A percentile compares a stretch with the other conserved stretches of the same genome.
Evolutionary conservation across 2,329 filamentous ascomycete species (phyloP).

Genomic region (Paramyrothecium sp.): DNA sequence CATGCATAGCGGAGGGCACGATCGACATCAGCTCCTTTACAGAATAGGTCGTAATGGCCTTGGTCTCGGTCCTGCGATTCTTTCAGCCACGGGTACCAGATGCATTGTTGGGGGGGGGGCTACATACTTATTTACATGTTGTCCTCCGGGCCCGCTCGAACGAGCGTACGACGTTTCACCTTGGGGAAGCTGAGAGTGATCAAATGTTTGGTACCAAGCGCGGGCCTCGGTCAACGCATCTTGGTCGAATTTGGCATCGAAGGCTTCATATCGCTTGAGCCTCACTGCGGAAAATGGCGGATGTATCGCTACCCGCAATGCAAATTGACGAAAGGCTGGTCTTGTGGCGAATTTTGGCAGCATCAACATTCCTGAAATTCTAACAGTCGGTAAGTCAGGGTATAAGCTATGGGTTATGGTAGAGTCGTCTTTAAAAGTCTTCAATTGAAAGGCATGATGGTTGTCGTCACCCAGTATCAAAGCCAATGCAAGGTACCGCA

Average conservation of each 20-base stretch:
- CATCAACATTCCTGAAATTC: neutral
- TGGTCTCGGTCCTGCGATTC: conserved; percentile 53
- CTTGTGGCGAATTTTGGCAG: neutral
- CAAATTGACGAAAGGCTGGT: neutral
- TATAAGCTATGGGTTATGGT: no score
- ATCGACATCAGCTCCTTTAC: conserved; percentile 42
- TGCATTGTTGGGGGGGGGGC: conserved; percentile 26
- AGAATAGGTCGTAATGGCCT: conserved; percentile 54
- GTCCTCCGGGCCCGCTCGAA: conserved; percentile 61
- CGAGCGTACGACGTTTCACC: conserved; percentile 54
- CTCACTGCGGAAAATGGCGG: conserved; percentile 8
- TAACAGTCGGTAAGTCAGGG: no score
- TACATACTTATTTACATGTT: conserved; percentile 61
- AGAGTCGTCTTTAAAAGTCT: no score
- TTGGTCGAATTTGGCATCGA: conserved; percentile 47
- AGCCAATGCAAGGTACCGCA: no score
- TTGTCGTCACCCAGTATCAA: no score
- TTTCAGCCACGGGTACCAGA: conserved; percentile 40
- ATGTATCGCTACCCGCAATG: conserved; percentile 1
- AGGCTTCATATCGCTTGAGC: conserved; percentile 42
- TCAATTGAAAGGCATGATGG: no score
- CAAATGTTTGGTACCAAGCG: conserved; percentile 48
- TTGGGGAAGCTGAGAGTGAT: conserved; percentile 41
- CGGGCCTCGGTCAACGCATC: conserved; percentile 51
- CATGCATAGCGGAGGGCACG: conserved; percentile 48